Evolutionary conservation across 305 asterid genomes (phyloP).

Genomic region (Solanum hybrid): DNA sequence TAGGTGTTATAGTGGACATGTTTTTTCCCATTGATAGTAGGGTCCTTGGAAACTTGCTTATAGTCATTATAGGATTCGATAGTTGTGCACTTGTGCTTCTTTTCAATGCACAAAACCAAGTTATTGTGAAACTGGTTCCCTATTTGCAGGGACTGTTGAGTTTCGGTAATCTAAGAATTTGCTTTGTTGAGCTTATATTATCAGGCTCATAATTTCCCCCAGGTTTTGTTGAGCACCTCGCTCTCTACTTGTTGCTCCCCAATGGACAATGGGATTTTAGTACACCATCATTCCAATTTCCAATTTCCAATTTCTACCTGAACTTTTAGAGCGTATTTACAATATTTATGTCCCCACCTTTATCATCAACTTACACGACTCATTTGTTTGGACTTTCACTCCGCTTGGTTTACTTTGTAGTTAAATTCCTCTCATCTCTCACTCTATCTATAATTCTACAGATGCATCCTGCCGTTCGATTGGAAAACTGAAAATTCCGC

Average conservation of each 20-base stretch:
- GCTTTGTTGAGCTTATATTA: neutral
- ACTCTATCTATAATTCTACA: neutral
- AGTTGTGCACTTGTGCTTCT: neutral
- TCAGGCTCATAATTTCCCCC: neutral
- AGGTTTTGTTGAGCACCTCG: neutral
- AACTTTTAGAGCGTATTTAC: neutral
- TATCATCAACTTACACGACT: neutral
- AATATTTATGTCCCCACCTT: neutral
- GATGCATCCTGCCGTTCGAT: neutral
- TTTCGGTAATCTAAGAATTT: neutral
- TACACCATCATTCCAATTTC: neutral
- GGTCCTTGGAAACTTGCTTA: neutral
- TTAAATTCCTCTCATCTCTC: neutral
- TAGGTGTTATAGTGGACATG: neutral
- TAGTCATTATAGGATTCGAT: neutral
- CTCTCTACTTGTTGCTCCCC: neutral
- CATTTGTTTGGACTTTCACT: neutral
- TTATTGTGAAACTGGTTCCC: neutral
- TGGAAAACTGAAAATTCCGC: neutral
- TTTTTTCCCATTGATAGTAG: neutral
- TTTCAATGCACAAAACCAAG: neutral
- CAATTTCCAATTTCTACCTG: neutral
- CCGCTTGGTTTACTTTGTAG: neutral
- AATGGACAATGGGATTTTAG: neutral
- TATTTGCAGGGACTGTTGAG: neutral